Conservation (phyloP, 108 stramenopile species). For the Cyclostephanos invisitatus region DNA sequence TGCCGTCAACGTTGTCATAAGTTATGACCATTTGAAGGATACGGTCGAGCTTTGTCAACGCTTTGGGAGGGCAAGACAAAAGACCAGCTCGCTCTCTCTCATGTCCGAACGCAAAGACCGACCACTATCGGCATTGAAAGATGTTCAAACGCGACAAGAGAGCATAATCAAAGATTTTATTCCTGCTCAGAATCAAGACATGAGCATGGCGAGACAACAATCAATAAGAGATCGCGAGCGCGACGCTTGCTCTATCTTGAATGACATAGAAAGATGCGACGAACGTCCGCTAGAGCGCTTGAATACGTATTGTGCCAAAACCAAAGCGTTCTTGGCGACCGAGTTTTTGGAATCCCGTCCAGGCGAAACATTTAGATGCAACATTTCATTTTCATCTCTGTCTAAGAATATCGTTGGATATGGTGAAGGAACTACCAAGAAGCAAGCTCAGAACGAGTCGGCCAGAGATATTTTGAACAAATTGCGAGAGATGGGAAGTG, state of each 20-base stretch:
- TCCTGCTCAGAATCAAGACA: constrained; percentile 16
- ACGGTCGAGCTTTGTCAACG: constrained; percentile 51
- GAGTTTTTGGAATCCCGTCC: constrained; percentile 15
- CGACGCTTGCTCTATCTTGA: constrained; percentile 22
- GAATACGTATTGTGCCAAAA: constrained; percentile 42
- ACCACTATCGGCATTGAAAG: constrained; percentile 37
- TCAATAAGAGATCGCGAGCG: constrained; percentile 37
- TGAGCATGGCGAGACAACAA: constrained; percentile 21
- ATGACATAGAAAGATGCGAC: constrained; percentile 19
- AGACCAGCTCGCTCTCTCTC: constrained; percentile 29
- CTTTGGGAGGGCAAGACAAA: constrained; percentile 43
- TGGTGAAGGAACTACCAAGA: constrained; percentile 30
- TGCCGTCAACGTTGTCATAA: constrained; percentile 47
- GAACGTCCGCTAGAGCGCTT: constrained; percentile 33
- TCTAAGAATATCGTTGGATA: constrained; percentile 15
- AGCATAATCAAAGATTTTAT: constrained; percentile 40
- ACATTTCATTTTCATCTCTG: constrained; percentile 11
- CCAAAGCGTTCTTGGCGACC: constrained; percentile 21
- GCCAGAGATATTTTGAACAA: constrained; percentile 27
- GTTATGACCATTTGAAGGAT: constrained; percentile 47
- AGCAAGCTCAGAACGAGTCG: constrained; percentile 26
- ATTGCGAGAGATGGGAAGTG: constrained; percentile 15
- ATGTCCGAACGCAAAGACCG: constrained; percentile 49
- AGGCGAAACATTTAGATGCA: constrained; percentile 28
- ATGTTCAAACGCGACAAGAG: constrained; percentile 42